Conservation (phyloP, 345 rosid genomes). For the Lumnitzera racemosa region DNA sequence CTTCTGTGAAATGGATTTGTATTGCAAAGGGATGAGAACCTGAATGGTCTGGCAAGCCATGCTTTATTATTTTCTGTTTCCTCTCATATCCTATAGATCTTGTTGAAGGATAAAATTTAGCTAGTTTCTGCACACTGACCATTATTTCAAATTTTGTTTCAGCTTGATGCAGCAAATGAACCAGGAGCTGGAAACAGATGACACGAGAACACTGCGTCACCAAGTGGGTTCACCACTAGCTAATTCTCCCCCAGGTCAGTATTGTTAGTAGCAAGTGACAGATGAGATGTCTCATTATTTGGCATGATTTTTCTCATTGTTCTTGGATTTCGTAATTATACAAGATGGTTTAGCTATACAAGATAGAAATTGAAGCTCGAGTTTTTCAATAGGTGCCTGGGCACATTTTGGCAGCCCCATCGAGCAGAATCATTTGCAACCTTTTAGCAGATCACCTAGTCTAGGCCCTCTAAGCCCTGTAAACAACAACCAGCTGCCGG, state of each 20-base stretch:
- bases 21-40: neutral
- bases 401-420: constrained; percentile 57
- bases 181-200: constrained; percentile 85
- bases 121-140: neutral
- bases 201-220: constrained; percentile 50
- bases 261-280: neutral
- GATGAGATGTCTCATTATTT: neutral
- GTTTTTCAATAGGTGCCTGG: constrained; percentile 61
- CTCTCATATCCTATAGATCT: too few relatives aligned
- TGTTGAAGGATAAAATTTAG: too few relatives aligned
- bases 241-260: constrained; percentile 83
- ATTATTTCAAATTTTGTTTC: constrained; percentile 9
- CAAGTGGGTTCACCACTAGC: constrained; percentile 67
- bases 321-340: too few relatives aligned
- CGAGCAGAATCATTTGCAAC: constrained; percentile 54
- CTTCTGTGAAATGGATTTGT: neutral
- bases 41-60: too few relatives aligned
- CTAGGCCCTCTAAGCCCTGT: constrained; percentile 48
- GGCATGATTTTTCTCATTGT: too few relatives aligned
- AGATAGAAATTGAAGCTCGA: neutral
- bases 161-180: constrained; percentile 67
- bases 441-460: constrained; percentile 60
- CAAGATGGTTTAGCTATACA: too few relatives aligned
- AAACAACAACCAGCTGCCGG: constrained; percentile 49
- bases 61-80: too few relatives aligned